Percentiles rank a stretch among this genome's conserved stretches.
phyloP scores from a whole-genome alignment of 2,329 filamentous ascomycete species.

The Mycocentrospora acerina region DNA sequence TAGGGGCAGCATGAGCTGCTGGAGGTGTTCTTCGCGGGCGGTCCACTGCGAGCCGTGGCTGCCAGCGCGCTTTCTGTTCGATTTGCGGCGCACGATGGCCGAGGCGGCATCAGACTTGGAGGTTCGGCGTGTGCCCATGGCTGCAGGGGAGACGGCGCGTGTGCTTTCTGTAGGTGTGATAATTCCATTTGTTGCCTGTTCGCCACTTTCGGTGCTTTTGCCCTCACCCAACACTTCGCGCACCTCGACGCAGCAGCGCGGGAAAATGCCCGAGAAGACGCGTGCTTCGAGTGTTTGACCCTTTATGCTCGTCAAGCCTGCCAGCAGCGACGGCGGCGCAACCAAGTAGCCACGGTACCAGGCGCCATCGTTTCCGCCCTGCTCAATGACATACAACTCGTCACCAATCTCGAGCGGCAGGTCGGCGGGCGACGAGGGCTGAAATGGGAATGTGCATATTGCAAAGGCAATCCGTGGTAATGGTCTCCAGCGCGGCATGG shows the following conservation, averaged over 20 bases:
- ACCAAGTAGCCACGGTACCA: slow-evolving; percentile 97
- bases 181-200: slow-evolving; percentile 38
- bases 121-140: slow-evolving; percentile 25
- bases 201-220: slow-evolving; percentile 22
- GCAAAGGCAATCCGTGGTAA: slow-evolving; percentile 97
- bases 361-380: slow-evolving; percentile 78
- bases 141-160: slow-evolving; percentile 31
- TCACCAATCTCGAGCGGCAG: slow-evolving; percentile 96
- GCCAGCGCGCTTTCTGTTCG: slow-evolving; percentile 35
- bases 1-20: slow-evolving; percentile 40
- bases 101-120: slow-evolving; percentile 15
- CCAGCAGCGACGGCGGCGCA: slow-evolving; percentile 87
- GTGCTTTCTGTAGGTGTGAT: slow-evolving; percentile 43
- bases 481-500: slow-evolving; percentile 76
- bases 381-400: slow-evolving; percentile 98
- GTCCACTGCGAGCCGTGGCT: slow-evolving; percentile 43
- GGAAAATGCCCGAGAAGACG: slow-evolving; percentile 98
- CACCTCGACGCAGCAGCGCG: slow-evolving; percentile 89
- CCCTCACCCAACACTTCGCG: slow-evolving; percentile 79
- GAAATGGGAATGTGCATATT: slow-evolving; percentile 92
- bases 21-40: slow-evolving; percentile 42
- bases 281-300: slow-evolving; percentile 92
- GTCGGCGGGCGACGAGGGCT: slow-evolving; percentile 81
- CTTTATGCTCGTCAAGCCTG: slow-evolving; percentile 85
- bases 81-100: slow-evolving; percentile 31